Evolutionary conservation across 176 grass and related monocot species (phyloP).

Genomic region (Zizania latifolia): DNA sequence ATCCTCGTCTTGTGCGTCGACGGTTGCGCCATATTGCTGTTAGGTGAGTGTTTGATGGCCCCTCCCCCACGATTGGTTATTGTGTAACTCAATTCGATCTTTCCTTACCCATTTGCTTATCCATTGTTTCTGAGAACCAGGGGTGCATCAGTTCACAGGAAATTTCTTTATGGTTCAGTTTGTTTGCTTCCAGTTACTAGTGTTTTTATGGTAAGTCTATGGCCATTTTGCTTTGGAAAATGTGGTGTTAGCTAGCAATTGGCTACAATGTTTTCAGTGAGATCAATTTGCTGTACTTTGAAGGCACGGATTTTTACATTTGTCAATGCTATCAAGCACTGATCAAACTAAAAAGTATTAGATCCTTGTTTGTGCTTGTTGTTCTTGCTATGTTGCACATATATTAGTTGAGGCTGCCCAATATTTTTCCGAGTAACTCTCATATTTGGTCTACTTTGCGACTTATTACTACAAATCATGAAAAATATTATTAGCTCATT

Average conservation of each 20-base stretch:
- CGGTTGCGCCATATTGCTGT: constrained; percentile 81
- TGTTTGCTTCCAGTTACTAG: constrained; percentile 60
- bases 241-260: not conserved
- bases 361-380: not conserved
- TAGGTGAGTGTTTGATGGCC: constrained; percentile 40
- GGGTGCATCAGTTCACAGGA: constrained; percentile 73
- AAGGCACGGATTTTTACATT: not conserved
- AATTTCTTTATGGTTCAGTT: constrained; percentile 76
- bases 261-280: not conserved
- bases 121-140: constrained; percentile 38
- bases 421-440: not conserved
- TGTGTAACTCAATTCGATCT: not conserved
- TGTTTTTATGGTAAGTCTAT: constrained; percentile 70
- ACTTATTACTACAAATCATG: not conserved
- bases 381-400: not conserved
- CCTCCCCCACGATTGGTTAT: not conserved
- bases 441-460: not conserved
- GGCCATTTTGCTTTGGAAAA: not conserved
- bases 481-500: not conserved
- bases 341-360: not conserved
- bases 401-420: not conserved
- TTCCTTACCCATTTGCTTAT: constrained; percentile 29
- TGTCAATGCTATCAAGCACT: not conserved
- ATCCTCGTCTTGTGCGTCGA: constrained; percentile 81
- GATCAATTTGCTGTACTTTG: not conserved